These are phyloP conservation scores for Tolypocladium tundrense DNA, from an alignment of 2,329 filamentous ascomycete species.

Conservation along the genomic window DNA sequence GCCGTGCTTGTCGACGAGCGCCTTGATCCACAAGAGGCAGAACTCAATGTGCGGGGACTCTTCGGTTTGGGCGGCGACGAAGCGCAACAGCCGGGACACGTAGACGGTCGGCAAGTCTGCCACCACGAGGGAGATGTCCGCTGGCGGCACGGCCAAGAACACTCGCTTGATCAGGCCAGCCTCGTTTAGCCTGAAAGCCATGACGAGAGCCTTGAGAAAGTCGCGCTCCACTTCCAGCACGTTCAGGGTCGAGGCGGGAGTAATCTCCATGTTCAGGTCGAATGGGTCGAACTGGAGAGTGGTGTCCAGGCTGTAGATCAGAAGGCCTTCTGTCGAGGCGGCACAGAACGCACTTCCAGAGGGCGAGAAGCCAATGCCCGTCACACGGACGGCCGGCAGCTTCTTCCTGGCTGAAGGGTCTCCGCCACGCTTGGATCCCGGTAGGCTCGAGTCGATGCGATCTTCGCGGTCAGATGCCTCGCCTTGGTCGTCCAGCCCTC, in stretches of 20 bases:
- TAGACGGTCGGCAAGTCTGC: slow-evolving; percentile 76
- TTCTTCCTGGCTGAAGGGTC: slow-evolving; percentile 72
- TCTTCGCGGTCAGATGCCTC: slow-evolving; percentile 86
- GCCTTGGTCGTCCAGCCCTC: slow-evolving; percentile 76
- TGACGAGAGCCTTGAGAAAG: slow-evolving; percentile 85
- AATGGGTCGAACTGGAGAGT: slow-evolving; percentile 87
- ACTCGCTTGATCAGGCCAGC: slow-evolving; percentile 70
- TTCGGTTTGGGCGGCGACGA: slow-evolving; percentile 80
- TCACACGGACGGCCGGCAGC: slow-evolving; percentile 74
- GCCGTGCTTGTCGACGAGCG: slow-evolving; percentile 71
- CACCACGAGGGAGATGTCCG: slow-evolving; percentile 68
- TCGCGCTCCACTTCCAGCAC: slow-evolving; percentile 60
- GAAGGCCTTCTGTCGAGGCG: slow-evolving; percentile 83
- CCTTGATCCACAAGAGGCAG: slow-evolving; percentile 85
- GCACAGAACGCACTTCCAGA: slow-evolving; percentile 88
- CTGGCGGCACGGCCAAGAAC: slow-evolving; percentile 71
- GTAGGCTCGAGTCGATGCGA: slow-evolving; percentile 66
- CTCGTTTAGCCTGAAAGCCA: slow-evolving; percentile 95
- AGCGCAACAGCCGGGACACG: slow-evolving; percentile 72
- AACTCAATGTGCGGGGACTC: slow-evolving; percentile 91
- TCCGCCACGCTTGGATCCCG: slow-evolving; percentile 73
- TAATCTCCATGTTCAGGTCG: slow-evolving; percentile 89
- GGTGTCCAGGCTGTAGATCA: slow-evolving; percentile 87
- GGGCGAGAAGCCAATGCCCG: slow-evolving; percentile 76
- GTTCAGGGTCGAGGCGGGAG: slow-evolving; percentile 70